These are phyloP conservation scores for Setomelanomma holmii DNA, from an alignment of 2,329 filamentous ascomycete genomes.

Conservation along the genomic window DNA sequence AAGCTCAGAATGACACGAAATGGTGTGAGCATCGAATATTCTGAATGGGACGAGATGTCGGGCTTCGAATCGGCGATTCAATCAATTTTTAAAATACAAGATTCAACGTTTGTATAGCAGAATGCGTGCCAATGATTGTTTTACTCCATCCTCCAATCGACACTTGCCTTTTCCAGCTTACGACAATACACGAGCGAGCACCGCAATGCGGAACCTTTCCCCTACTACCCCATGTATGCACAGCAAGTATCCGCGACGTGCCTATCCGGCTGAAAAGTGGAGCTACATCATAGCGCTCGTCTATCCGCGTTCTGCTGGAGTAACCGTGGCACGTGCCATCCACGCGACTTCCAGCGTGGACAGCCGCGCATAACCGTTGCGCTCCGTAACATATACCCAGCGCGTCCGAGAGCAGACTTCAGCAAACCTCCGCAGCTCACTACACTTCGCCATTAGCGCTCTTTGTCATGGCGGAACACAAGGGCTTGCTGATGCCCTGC, in stretches of 20 bases:
- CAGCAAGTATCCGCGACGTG: slow-evolving; percentile 21
- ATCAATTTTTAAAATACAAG: too few species aligned
- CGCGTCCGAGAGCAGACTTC: slow-evolving; percentile 7
- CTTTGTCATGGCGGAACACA: slow-evolving; percentile 6
- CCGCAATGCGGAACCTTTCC: background rate
- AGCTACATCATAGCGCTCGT: slow-evolving; percentile 10
- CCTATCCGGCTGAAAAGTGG: slow-evolving; percentile 5
- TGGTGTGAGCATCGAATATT: too few species aligned
- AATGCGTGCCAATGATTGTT: too few species aligned
- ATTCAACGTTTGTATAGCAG: too few species aligned
- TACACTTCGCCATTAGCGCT: slow-evolving; percentile 2
- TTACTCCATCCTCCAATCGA: too few species aligned
- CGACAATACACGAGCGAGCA: background rate
- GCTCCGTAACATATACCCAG: slow-evolving; percentile 31
- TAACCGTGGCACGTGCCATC: slow-evolving; percentile 28
- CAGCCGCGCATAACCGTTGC: slow-evolving; percentile 34
- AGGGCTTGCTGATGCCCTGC: slow-evolving; percentile 1
- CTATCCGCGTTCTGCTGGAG: slow-evolving; percentile 26
- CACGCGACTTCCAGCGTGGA: background rate
- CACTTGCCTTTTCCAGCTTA: background rate
- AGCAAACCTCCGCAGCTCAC: slow-evolving; percentile 19
- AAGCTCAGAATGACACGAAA: too few species aligned
- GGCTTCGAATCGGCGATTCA: too few species aligned
- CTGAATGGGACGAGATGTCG: too few species aligned
- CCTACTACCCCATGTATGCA: slow-evolving; percentile 3